phyloP scores from a whole-genome alignment of 192 early-diverging fungal genomes.

The Coemansia javaensis region DNA sequence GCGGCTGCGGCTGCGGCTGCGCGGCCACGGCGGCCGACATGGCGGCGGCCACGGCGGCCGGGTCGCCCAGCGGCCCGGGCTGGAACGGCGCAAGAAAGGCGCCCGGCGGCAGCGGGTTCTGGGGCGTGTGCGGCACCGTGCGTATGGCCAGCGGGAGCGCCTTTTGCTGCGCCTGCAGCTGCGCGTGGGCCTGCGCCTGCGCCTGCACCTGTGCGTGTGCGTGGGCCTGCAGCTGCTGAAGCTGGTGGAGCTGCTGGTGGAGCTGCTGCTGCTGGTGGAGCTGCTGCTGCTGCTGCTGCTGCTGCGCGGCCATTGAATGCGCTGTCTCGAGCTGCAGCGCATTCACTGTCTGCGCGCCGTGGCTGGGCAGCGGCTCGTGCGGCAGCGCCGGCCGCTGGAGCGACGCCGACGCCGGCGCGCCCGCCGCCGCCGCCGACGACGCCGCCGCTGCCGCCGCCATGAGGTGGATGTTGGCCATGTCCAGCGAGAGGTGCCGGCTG shows the following conservation, averaged over 20 bases:
- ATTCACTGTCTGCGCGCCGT: slow-evolving; percentile 5
- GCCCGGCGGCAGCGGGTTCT: slow-evolving; percentile 2
- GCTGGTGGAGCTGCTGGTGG: slow-evolving; percentile 13
- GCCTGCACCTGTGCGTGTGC: slow-evolving; percentile 2
- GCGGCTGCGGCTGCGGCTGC: slow-evolving; percentile 12
- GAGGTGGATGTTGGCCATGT: slow-evolving; percentile 22
- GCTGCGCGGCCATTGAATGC: slow-evolving; percentile 3
- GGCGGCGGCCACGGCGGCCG: too few relatives aligned
- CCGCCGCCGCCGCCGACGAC: too few relatives aligned
- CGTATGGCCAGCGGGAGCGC: not conserved
- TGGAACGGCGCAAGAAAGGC: slow-evolving; percentile 4
- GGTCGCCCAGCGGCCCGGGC: slow-evolving; percentile 11
- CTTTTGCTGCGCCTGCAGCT: slow-evolving; percentile 11
- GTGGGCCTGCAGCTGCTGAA: slow-evolving; percentile 3
- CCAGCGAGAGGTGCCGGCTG: slow-evolving; percentile 38
- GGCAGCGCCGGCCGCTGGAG: slow-evolving; percentile 7
- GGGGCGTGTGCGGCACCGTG: slow-evolving; percentile 26
- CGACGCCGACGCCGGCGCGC: too few relatives aligned
- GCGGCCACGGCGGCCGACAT: too few relatives aligned
- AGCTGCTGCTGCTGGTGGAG: slow-evolving; percentile 8
- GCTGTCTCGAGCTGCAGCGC: slow-evolving; percentile 9
- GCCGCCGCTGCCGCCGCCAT: slow-evolving; percentile 10
- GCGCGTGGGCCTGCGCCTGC: slow-evolving; percentile 12
- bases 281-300: slow-evolving; percentile 4
- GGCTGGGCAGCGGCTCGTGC: slow-evolving; percentile 9